Evolutionary conservation across 768 basidiomycete species (phyloP).

Genomic region (Psilocybe azurescens): DNA sequence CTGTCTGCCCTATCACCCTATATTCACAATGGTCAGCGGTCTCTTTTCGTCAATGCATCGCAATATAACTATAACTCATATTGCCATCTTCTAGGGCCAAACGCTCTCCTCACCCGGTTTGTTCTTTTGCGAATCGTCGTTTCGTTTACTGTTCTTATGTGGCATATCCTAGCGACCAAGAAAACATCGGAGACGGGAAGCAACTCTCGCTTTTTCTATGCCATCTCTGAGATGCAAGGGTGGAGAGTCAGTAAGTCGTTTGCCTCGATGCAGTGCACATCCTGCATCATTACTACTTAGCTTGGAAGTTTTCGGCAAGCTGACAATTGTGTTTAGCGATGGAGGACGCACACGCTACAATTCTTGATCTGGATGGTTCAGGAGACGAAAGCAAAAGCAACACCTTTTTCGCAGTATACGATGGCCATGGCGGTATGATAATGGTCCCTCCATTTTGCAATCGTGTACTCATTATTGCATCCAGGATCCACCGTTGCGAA

Average conservation of each 20-base stretch:
- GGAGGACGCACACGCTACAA: constrained; percentile 92
- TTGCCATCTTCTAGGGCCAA: constrained; percentile 67
- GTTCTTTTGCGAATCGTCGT: constrained; percentile 27
- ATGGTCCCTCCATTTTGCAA: constrained; percentile 1
- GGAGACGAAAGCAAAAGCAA: constrained; percentile 57
- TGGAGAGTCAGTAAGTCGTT: constrained; percentile 92
- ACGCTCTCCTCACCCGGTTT: constrained; percentile 81
- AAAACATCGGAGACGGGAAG: constrained; percentile 80
- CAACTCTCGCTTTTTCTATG: constrained; percentile 75
- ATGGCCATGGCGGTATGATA: constrained; percentile 92
- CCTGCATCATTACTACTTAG: not conserved
- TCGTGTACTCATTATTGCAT: constrained; percentile 10
- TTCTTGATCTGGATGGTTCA: constrained; percentile 59
- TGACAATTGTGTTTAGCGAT: constrained; percentile 64
- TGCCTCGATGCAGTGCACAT: constrained; percentile 7
- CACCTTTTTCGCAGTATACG: constrained; percentile 96
- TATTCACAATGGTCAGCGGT: constrained; percentile 38
- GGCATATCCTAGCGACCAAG: constrained; percentile 61
- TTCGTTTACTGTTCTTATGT: constrained; percentile 17
- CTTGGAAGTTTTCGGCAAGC: constrained; percentile 5
- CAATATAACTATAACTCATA: constrained; percentile 21
- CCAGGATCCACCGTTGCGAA: constrained; percentile 84
- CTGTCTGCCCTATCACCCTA: constrained; percentile 13
- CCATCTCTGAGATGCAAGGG: constrained; percentile 97
- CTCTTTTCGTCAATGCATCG: constrained; percentile 10